Conservation (phyloP, 306 rosid genomes). For the Astragalus glycyphyllos region DNA sequence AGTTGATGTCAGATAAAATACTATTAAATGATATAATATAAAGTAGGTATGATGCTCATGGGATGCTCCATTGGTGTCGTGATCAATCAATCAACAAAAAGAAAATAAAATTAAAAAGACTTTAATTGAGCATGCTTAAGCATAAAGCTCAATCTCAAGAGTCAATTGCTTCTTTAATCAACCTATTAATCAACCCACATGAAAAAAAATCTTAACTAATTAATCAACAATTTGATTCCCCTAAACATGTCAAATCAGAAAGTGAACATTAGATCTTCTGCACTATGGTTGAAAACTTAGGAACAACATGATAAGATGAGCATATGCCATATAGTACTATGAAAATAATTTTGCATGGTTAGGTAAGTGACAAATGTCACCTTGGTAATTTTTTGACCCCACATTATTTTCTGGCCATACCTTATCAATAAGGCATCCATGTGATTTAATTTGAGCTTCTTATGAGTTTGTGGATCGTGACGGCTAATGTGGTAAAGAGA, state of each 20-base stretch:
- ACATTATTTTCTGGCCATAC: conserved; percentile 43
- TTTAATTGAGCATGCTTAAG: conserved; percentile 43
- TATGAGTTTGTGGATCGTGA: conserved; percentile 54
- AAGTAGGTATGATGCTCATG: conserved; percentile 40
- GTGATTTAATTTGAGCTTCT: conserved; percentile 49
- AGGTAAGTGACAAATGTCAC: conserved; percentile 56
- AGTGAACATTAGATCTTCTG: conserved; percentile 63
- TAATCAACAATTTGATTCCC: conserved; percentile 35
- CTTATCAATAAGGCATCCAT: conserved; percentile 45
- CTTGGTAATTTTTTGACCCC: conserved; percentile 41
- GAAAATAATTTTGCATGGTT: conserved; percentile 39
- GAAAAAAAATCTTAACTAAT: conserved; percentile 44
- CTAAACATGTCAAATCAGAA: conserved; percentile 60
- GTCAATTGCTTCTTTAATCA: conserved; percentile 59
- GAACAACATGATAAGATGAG: conserved; percentile 32
- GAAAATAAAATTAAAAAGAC: background rate
- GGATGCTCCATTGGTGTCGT: conserved; percentile 32
- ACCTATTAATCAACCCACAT: conserved; percentile 31
- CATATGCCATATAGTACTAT: conserved; percentile 25
- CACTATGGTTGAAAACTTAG: conserved; percentile 48
- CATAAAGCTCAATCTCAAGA: conserved; percentile 37
- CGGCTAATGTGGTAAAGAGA: conserved; percentile 39
- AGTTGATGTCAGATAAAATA: conserved; percentile 33
- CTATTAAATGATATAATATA: conserved; percentile 12
- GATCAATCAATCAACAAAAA: conserved; percentile 37